phyloP scores from a whole-genome alignment of 2,329 filamentous ascomycete species.

The Neofusicoccum umdonicola region DNA sequence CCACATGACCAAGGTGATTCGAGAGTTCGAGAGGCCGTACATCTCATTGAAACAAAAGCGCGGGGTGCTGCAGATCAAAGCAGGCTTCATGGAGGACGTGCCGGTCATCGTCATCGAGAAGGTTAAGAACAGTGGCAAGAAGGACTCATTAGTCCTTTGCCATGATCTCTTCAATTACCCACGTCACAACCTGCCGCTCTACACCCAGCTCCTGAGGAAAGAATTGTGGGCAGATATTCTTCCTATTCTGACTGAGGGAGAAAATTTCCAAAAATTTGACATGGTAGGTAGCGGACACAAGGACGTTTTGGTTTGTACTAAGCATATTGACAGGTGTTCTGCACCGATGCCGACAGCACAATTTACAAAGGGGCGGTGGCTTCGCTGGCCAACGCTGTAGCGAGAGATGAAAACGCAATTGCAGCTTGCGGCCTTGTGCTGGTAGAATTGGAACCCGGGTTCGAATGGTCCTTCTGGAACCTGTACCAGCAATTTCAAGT shows the following conservation, averaged over 20 bases:
- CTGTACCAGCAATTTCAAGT: constrained; percentile 26
- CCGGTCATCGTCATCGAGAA: constrained; percentile 25
- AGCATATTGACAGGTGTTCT: constrained; percentile 18
- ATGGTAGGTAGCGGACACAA: constrained; percentile 9
- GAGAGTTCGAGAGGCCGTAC: constrained; percentile 22
- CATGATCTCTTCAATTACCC: constrained; percentile 26
- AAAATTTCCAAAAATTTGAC: constrained; percentile 22
- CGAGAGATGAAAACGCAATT: constrained; percentile 23
- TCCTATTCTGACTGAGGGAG: constrained; percentile 20
- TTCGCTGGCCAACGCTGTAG: constrained; percentile 22
- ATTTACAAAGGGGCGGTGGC: constrained; percentile 25
- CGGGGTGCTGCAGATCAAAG: constrained; percentile 21
- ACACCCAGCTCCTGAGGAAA: constrained; percentile 20
- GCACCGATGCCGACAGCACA: constrained; percentile 24
- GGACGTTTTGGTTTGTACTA: too few relatives aligned
- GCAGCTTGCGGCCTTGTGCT: constrained; percentile 24
- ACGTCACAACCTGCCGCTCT: constrained; percentile 21
- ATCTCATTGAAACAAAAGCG: constrained; percentile 23
- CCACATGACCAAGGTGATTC: constrained; percentile 23
- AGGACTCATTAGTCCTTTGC: constrained; percentile 25
- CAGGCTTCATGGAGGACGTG: constrained; percentile 26
- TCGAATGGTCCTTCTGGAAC: constrained; percentile 26
- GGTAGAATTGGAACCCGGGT: constrained; percentile 25
- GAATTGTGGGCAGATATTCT: constrained; percentile 23
- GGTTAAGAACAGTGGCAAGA: constrained; percentile 24